Base-by-base conservation (phyloP, 371 early-diverging fungal genomes). In the Circinella umbellata region DNA sequence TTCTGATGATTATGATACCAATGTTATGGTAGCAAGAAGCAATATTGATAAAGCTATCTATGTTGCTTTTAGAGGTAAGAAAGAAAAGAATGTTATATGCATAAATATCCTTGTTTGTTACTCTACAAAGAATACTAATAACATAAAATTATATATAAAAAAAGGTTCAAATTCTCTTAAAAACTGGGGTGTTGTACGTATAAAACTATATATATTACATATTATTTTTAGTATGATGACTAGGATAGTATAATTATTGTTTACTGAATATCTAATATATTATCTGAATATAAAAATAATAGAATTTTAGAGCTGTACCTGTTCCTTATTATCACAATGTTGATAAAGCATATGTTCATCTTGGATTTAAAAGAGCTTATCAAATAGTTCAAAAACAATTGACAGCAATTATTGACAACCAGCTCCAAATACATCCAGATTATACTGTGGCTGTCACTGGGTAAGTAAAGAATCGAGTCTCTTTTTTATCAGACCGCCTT, bases 1-100 rank as follows among this genome's bases (percentile, higher is more conserved):
- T 8, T 69, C 75, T 3, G 34, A 54, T 20, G 27, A 60, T 6
- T 67, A 62, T 49, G 70, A 70, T 36, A 72, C 72, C 9, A 69
- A 66, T 51, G 76, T 65, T 36, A 35, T 63, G 38, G 47, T 76
- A 15, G 62, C 69, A n/a, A 67, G 70, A 14, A 62, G 67, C 47
- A 68, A 72, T 38, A 15, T 38, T 20, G 65, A 72, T 35, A 76
- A 76, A 63, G 59, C 64, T 27, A 72, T 76, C n/a, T 72, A 76
- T 59, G 18, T 76, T 35, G 67, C 51, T 37, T 76, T 72, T 46
- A 55, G 76, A 57, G 76, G 75, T 49, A 70, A 65, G 3, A 6
- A 42, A n/a, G n/a, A 27, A 27, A 27, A 27, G 1, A 27, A 27
- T 27, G 27, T 27, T 27, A 27, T 27, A 27, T n/a, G n/a, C 27